phyloP scores from a whole-genome alignment of 208 protist genomes.

The Phytomonas serpens region DNA sequence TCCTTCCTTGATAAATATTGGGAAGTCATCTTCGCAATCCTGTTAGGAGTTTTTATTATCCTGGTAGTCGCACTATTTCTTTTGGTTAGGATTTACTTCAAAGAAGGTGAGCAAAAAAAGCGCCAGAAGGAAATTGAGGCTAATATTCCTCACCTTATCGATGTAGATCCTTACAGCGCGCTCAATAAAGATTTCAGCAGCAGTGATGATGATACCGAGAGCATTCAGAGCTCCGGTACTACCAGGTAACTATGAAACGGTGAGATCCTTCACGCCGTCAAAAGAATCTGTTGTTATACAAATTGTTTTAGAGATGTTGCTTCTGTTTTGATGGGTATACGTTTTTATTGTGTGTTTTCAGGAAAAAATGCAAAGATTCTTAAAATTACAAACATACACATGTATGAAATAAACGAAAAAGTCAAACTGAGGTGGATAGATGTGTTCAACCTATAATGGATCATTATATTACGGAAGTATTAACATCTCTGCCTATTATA shows the following conservation, averaged over 20 bases:
- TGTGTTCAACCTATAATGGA: background rate
- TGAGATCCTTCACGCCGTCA: background rate
- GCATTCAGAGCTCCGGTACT: background rate
- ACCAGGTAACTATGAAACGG: background rate
- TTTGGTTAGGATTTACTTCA: slow-evolving; percentile 29
- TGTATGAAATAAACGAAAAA: background rate
- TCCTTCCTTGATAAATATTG: slow-evolving; percentile 28
- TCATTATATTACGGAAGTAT: background rate
- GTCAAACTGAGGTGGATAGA: background rate
- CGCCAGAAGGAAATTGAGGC: slow-evolving; percentile 28
- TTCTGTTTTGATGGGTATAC: background rate
- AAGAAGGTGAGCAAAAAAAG: slow-evolving; percentile 20
- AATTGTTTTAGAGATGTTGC: background rate
- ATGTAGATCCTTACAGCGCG: background rate
- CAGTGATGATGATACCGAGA: background rate
- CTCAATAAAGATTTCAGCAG: background rate
- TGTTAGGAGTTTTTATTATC: slow-evolving; percentile 21
- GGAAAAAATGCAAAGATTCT: no score
- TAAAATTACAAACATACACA: no score
- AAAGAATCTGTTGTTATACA: background rate
- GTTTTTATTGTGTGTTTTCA: background rate
- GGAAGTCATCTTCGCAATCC: slow-evolving; percentile 34
- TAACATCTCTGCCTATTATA: background rate
- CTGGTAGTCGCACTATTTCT: slow-evolving; percentile 22
- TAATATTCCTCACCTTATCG: background rate